phyloP scores from a whole-genome alignment of 164 flowering plant species.

The Sedum album region DNA sequence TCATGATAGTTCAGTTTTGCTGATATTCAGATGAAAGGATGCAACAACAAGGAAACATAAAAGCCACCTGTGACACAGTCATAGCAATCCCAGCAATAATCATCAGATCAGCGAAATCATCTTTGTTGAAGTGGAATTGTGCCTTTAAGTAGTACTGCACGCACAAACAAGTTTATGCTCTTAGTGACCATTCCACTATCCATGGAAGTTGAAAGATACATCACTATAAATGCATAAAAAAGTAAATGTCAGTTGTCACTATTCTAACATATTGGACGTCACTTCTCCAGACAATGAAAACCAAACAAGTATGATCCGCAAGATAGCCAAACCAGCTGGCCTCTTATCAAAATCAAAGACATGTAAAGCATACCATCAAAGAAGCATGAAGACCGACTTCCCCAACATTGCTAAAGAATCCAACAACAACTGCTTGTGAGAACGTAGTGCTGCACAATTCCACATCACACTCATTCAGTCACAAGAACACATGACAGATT shows the following conservation, averaged over 20 bases:
- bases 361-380: constrained; percentile 23
- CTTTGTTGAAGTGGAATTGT: constrained; percentile 38
- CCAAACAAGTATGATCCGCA: too few relatives aligned
- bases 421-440: constrained; percentile 34
- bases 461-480: not conserved
- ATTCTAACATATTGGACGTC: not conserved
- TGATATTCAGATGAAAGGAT: not conserved
- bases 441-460: constrained; percentile 25
- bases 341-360: not conserved
- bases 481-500: not conserved
- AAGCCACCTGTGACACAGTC: constrained; percentile 34
- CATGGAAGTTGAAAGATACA: not conserved
- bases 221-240: not conserved
- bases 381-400: constrained; percentile 41
- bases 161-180: not conserved
- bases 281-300: not conserved
- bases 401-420: constrained; percentile 32
- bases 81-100: constrained; percentile 37
- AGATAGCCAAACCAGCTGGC: too few relatives aligned
- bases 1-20: not conserved
- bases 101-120: constrained; percentile 48
- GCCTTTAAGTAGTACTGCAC: constrained; percentile 46
- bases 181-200: not conserved
- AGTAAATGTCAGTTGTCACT: not conserved
- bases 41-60: not conserved